A percentile compares a stretch with the other conserved stretches of the same genome.
phyloP scores from a whole-genome alignment of 116 monocot genomes.

The Cymodocea nodosa region DNA sequence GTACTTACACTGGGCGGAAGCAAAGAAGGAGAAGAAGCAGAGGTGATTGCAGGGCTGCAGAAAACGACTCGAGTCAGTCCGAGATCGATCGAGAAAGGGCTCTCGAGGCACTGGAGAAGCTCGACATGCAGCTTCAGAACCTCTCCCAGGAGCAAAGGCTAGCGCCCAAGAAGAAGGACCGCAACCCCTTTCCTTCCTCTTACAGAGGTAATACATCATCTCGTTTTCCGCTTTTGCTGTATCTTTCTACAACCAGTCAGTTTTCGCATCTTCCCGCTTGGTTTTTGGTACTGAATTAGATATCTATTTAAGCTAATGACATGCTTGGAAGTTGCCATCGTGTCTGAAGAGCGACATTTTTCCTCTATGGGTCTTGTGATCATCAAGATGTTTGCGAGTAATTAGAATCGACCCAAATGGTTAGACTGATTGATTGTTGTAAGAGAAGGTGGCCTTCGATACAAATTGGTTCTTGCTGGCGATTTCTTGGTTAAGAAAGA shows the following conservation, averaged over 20 bases:
- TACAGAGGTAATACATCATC: slow-evolving; percentile 9
- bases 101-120: slow-evolving; percentile 26
- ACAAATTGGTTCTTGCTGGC: no score
- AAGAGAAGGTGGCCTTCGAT: no score
- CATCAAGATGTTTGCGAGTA: no score
- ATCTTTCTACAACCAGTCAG: neutral
- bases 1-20: neutral
- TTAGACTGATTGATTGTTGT: no score
- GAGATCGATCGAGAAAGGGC: slow-evolving; percentile 27
- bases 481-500: no score
- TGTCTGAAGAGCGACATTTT: no score
- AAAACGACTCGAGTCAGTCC: slow-evolving; percentile 6
- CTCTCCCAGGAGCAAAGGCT: slow-evolving; percentile 16
- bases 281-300: no score
- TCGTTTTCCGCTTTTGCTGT: neutral
- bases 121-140: slow-evolving; percentile 37
- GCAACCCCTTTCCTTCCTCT: slow-evolving; percentile 6
- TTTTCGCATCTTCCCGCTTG: neutral
- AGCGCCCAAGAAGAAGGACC: slow-evolving; percentile 7
- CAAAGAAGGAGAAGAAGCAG: slow-evolving; percentile 3
- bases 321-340: no score
- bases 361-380: no score
- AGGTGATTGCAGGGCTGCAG: slow-evolving; percentile 1
- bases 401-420: no score
- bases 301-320: no score